A percentile compares a stretch with the other conserved stretches of the same genome.
phyloP scores from a whole-genome alignment of 805 yeast species.

The Maudiozyma barnettii region DNA sequence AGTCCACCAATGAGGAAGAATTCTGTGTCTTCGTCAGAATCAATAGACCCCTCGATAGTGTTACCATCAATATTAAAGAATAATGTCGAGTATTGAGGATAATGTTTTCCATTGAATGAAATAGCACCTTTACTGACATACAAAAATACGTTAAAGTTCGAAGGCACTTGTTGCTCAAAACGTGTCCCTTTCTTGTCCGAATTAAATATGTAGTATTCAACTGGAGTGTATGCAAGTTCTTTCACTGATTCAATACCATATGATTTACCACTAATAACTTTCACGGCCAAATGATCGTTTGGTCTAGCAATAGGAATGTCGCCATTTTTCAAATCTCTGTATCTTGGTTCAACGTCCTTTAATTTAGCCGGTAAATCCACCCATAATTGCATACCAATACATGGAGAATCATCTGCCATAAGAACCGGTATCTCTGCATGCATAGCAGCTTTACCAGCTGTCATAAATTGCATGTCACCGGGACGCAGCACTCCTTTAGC shows the following conservation, averaged over 20 bases:
- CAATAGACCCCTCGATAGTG: slow-evolving; percentile 44
- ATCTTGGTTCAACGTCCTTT: slow-evolving; percentile 60
- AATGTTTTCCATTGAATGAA: slow-evolving; percentile 34
- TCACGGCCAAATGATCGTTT: slow-evolving; percentile 45
- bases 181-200: slow-evolving; percentile 53
- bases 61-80: slow-evolving; percentile 69
- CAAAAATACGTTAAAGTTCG: slow-evolving; percentile 56
- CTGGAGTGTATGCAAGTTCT: slow-evolving; percentile 76
- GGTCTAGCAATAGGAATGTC: slow-evolving; percentile 67
- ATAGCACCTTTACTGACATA: slow-evolving; percentile 58
- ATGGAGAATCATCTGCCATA: slow-evolving; percentile 38
- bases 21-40: slow-evolving; percentile 36
- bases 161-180: slow-evolving; percentile 50
- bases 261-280: slow-evolving; percentile 66
- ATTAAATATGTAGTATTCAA: slow-evolving; percentile 58
- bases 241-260: slow-evolving; percentile 66
- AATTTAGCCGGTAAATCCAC: slow-evolving; percentile 64
- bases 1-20: slow-evolving; percentile 73
- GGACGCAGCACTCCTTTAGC: slow-evolving; percentile 64
- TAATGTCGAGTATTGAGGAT: slow-evolving; percentile 41
- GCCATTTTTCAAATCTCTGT: slow-evolving; percentile 59
- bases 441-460: slow-evolving; percentile 81
- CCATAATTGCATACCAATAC: slow-evolving; percentile 77
- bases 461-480: slow-evolving; percentile 90
- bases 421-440: slow-evolving; percentile 80